These are phyloP conservation scores for Colletotrichum sp. DNA, from an alignment of 2,329 filamentous ascomycete species.

Conservation along the genomic window DNA sequence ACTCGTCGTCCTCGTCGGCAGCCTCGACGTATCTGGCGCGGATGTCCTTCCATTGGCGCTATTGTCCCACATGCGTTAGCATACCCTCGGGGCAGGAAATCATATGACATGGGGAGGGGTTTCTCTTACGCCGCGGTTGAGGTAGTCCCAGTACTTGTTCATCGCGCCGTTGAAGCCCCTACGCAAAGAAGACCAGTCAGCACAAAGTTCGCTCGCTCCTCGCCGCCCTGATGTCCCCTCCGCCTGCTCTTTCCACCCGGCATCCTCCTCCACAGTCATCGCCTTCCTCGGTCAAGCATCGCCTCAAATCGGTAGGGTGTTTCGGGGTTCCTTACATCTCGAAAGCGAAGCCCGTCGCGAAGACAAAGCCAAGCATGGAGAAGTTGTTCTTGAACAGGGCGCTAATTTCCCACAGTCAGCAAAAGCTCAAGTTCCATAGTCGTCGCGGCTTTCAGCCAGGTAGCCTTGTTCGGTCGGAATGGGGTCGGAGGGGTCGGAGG, in stretches of 20 bases:
- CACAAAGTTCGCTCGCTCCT: background rate
- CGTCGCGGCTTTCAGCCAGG: background rate
- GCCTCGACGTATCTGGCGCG: slow-evolving; percentile 83
- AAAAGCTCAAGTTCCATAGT: background rate
- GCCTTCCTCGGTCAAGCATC: background rate
- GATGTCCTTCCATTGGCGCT: slow-evolving; percentile 99
- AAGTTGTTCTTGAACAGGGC: slow-evolving; percentile 85
- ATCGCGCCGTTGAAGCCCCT: slow-evolving; percentile 85
- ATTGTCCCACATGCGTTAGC: slow-evolving; percentile 27
- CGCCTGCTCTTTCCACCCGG: background rate
- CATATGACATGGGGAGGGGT: background rate
- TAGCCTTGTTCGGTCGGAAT: background rate
- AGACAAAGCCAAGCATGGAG: slow-evolving; percentile 86
- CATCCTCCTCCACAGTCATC: background rate
- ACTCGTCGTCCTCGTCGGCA: slow-evolving; percentile 66
- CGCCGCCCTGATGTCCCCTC: background rate
- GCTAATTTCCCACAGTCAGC: slow-evolving; percentile 52
- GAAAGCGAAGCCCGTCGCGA: slow-evolving; percentile 85
- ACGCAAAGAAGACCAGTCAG: background rate
- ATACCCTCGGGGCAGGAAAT: background rate
- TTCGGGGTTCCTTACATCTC: slow-evolving; percentile 74
- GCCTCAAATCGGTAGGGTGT: background rate
- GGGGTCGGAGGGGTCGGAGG: background rate
- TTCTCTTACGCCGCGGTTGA: slow-evolving; percentile 87
- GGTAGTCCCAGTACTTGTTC: slow-evolving; percentile 86